These are phyloP conservation scores for Cystobasidiaceae sp. DNA, from an alignment of 1,284 basidiomycete species.

Conservation along the genomic window DNA sequence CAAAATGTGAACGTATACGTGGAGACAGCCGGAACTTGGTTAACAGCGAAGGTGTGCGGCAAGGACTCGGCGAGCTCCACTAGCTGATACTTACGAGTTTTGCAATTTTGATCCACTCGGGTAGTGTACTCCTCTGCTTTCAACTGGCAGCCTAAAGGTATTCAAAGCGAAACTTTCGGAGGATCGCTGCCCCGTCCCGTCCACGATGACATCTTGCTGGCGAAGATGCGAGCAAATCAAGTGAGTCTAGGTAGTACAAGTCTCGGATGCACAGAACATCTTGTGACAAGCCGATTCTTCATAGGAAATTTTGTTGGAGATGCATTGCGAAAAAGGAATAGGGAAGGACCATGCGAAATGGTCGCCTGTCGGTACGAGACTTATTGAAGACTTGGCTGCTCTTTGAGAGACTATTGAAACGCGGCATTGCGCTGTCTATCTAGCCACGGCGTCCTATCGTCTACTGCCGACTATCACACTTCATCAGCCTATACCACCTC, in stretches of 20 bases:
- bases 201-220: slow-evolving; percentile 79
- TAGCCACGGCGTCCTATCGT: slow-evolving; percentile 91
- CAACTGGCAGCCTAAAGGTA: slow-evolving; percentile 78
- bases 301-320: slow-evolving; percentile 72
- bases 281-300: background rate
- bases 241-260: slow-evolving; percentile 36
- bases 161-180: slow-evolving; percentile 57
- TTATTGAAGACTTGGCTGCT: background rate
- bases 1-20: slow-evolving; percentile 17
- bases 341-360: slow-evolving; percentile 97
- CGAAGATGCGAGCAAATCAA: slow-evolving; percentile 84
- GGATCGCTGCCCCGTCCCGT: slow-evolving; percentile 61
- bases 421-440: background rate
- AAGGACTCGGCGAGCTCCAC: slow-evolving; percentile 25
- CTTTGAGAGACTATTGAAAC: background rate
- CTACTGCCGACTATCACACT: slow-evolving; percentile 83
- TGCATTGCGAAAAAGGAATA: slow-evolving; percentile 91
- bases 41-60: background rate
- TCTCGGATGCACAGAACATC: background rate
- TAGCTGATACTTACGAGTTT: slow-evolving; percentile 4
- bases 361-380: slow-evolving; percentile 81
- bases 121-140: slow-evolving; percentile 71
- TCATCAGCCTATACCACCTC: slow-evolving; percentile 59
- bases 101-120: background rate
- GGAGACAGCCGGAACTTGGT: background rate